Evolutionary conservation across 176 grass and related monocot genomes (phyloP), one percentile per base, ranked within the genome.

Genomic region (Secale cereale): DNA sequence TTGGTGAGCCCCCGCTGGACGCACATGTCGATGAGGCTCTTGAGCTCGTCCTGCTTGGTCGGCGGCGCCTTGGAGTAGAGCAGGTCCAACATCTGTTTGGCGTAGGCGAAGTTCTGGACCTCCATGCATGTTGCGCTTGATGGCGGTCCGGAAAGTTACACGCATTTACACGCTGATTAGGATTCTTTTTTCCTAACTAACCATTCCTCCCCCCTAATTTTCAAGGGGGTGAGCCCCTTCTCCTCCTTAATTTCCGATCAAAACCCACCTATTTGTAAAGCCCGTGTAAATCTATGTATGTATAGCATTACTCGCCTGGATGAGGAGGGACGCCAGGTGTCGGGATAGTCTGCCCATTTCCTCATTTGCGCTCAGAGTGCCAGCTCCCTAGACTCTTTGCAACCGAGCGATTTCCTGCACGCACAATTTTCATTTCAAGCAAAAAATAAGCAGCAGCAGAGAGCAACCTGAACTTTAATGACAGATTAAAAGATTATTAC

Each of bases 121-220:
- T 98, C 97, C 97, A 98, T n/a, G n/a, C n/a, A n/a, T 98, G 75
- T 98, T 98, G 41, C 97, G 82, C 82, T 98, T 98, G 79, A 98
- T 98, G 74, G 97, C 97, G 7, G 97, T 98, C 68, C 97, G 89
- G 41, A 98, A n/a, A n/a, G n/a, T n/a, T n/a, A n/a, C n/a, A n/a
- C n/a, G n/a, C n/a, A n/a, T n/a, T n/a, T n/a, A n/a, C n/a, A n/a
- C n/a, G n/a, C n/a, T n/a, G n/a, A n/a, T n/a, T n/a, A n/a, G n/a
- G n/a, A n/a, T n/a, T n/a, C n/a, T n/a, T n/a, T n/a, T n/a, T n/a
- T n/a, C n/a, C n/a, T n/a, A n/a, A n/a, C n/a, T n/a, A n/a, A n/a
- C n/a, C n/a, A n/a, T n/a, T n/a, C n/a, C n/a, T n/a, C n/a, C n/a
- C n/a, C n/a, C n/a, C n/a, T n/a, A n/a, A n/a, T n/a, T n/a, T n/a